These are phyloP conservation scores for Chrysoporthe austroafricana DNA, from an alignment of 2,329 filamentous ascomycete species.

Conservation along the genomic window DNA sequence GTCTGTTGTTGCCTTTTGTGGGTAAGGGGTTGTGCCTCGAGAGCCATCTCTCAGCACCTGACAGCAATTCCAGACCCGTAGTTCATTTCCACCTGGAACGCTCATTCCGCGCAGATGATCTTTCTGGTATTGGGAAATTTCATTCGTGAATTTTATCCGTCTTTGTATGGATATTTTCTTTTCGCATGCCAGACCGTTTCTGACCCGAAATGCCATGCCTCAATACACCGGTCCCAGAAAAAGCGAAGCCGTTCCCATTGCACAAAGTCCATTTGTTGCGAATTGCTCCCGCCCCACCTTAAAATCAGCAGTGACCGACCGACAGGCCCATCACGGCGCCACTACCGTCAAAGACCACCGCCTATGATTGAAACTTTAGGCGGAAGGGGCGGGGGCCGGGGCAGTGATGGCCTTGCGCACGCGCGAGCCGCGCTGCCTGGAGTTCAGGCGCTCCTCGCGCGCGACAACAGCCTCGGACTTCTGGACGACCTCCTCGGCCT, in stretches of 20 bases:
- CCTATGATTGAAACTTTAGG: neutral
- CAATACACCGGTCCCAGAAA: conserved; percentile 31
- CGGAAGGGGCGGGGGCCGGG: conserved; percentile 19
- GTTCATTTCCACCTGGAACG: conserved; percentile 9
- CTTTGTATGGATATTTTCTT: conserved; percentile 27
- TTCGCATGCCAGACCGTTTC: conserved; percentile 30
- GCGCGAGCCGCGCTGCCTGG: conserved; percentile 85
- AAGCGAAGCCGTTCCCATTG: conserved; percentile 31
- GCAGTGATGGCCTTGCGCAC: conserved; percentile 67
- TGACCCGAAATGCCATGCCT: conserved; percentile 31
- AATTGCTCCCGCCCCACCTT: conserved; percentile 16
- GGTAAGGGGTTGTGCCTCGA: conserved; percentile 9
- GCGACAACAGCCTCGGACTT: conserved; percentile 75
- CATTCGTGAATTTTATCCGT: conserved; percentile 30
- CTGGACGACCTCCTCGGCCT: conserved; percentile 93
- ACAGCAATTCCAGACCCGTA: neutral
- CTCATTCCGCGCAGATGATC: conserved; percentile 10
- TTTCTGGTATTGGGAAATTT: conserved; percentile 27
- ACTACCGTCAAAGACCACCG: conserved; percentile 28
- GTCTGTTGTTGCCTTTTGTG: conserved; percentile 14
- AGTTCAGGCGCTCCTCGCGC: conserved; percentile 73
- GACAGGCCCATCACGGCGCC: conserved; percentile 43
- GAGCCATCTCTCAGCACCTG: neutral
- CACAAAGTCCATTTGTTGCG: conserved; percentile 26
- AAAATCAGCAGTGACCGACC: conserved; percentile 27